Percentiles rank a stretch among this genome's conserved stretches.
Conservation (phyloP, 2,329 filamentous ascomycete species). For the Sclerotinia trifoliorum region DNA sequence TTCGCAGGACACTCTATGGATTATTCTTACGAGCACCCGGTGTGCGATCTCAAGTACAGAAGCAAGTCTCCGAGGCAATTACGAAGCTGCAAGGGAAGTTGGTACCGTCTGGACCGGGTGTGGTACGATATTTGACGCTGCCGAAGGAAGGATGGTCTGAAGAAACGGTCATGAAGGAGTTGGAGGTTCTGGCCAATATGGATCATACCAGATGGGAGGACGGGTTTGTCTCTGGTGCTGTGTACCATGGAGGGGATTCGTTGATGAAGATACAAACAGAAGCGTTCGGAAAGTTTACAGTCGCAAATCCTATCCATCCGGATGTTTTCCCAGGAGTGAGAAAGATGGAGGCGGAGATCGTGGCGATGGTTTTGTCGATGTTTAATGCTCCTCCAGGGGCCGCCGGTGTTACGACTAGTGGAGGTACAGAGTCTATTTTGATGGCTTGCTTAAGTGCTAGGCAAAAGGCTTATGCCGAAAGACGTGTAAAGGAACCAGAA, state of each 20-base stretch:
- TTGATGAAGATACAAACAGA: constrained; percentile 84
- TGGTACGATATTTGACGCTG: constrained; percentile 71
- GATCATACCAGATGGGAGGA: constrained; percentile 97
- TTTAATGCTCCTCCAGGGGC: constrained; percentile 87
- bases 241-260: constrained; percentile 89
- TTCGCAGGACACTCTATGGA: constrained; percentile 75
- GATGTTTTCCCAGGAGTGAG: constrained; percentile 97
- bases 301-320: constrained; percentile 94
- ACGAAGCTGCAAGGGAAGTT: constrained; percentile 81
- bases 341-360: constrained; percentile 99
- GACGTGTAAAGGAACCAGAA: constrained; percentile 87
- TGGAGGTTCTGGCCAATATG: constrained; percentile 76
- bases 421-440: constrained; percentile 93
- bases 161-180: constrained; percentile 76
- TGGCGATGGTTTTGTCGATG: constrained; percentile 87
- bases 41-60: constrained; percentile 80
- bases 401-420: constrained; percentile 85
- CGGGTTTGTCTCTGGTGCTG: constrained; percentile 87
- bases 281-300: constrained; percentile 90
- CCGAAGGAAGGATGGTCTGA: constrained; percentile 81
- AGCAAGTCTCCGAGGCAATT: constrained; percentile 77
- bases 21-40: constrained; percentile 84
- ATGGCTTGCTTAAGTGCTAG: constrained; percentile 91
- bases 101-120: constrained; percentile 67
- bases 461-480: constrained; percentile 82